These are phyloP conservation scores for Magnaporthiopsis incrustans DNA, from an alignment of 2,329 filamentous ascomycete genomes.

Conservation along the genomic window DNA sequence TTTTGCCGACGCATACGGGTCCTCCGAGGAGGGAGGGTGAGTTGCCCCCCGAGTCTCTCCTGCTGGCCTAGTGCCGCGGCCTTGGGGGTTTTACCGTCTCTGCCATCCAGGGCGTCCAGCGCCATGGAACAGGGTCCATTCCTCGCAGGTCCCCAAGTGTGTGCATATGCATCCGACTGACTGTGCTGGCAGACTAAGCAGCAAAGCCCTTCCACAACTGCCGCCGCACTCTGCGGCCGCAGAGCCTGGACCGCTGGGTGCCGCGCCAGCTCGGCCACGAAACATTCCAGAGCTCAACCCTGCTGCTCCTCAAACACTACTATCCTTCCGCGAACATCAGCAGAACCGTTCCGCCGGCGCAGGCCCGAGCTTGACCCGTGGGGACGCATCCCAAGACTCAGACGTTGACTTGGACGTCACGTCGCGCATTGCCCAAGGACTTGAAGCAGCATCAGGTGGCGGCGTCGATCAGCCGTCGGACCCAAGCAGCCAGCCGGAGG, in stretches of 20 bases:
- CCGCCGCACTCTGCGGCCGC: constrained; percentile 12
- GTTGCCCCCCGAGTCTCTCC: background rate
- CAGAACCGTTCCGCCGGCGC: background rate
- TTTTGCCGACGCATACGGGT: constrained; percentile 29
- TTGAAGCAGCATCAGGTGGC: background rate
- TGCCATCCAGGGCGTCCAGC: background rate
- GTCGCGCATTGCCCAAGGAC: background rate
- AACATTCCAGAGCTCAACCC: constrained; percentile 33
- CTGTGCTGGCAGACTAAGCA: background rate
- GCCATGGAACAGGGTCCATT: constrained; percentile 6
- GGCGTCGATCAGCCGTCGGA: background rate
- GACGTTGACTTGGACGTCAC: background rate
- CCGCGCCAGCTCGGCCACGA: constrained; percentile 19
- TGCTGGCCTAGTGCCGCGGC: constrained; percentile 6
- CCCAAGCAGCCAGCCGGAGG: constrained; percentile 6
- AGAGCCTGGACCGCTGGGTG: constrained; percentile 16
- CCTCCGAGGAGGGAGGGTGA: constrained; percentile 5
- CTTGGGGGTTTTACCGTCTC: too few relatives aligned
- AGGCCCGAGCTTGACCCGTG: constrained; percentile 23
- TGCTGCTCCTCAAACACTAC: constrained; percentile 34
- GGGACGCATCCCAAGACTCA: background rate
- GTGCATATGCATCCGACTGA: background rate
- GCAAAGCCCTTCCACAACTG: background rate
- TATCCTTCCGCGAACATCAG: background rate
- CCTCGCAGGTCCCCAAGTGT: background rate